These are phyloP conservation scores for Sphaerulina populicola DNA, from an alignment of 2,329 filamentous ascomycete species.

Conservation along the genomic window DNA sequence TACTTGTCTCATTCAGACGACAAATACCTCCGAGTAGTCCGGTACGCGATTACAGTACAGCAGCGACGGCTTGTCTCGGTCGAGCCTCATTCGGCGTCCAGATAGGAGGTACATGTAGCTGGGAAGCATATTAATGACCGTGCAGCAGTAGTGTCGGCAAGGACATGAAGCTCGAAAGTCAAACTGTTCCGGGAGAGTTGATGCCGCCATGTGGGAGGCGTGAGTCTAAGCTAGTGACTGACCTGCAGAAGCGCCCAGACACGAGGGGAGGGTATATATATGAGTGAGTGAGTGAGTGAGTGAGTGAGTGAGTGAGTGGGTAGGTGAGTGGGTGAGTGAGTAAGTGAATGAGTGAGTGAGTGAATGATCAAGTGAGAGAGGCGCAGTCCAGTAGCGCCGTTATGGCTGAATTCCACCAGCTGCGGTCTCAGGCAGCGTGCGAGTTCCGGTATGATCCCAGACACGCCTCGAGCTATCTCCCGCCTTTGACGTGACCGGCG, in stretches of 20 bases:
- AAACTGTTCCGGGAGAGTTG: background rate
- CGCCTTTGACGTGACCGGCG: no score
- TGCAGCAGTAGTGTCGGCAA: constrained; percentile 7
- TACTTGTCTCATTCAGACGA: background rate
- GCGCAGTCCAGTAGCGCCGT: background rate
- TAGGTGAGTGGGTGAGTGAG: no score
- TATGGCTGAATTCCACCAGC: background rate
- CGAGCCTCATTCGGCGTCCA: background rate
- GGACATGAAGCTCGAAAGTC: constrained; percentile 8
- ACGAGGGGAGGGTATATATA: no score
- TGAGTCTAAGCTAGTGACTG: background rate
- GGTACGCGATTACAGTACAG: background rate
- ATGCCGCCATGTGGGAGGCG: background rate
- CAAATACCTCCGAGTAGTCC: background rate
- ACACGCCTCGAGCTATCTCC: background rate
- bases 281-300: no score
- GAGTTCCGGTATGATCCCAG: background rate
- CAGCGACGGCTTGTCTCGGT: constrained; percentile 7
- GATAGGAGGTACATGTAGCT: background rate
- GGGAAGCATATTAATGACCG: constrained; percentile 6
- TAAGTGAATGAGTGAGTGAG: no score
- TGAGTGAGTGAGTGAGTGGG: no score
- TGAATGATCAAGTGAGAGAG: background rate
- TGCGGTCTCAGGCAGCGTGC: background rate
- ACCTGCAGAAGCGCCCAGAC: constrained; percentile 2